phyloP scores from a whole-genome alignment of 495 filamentous ascomycete genomes.

The Poronia punctata region DNA sequence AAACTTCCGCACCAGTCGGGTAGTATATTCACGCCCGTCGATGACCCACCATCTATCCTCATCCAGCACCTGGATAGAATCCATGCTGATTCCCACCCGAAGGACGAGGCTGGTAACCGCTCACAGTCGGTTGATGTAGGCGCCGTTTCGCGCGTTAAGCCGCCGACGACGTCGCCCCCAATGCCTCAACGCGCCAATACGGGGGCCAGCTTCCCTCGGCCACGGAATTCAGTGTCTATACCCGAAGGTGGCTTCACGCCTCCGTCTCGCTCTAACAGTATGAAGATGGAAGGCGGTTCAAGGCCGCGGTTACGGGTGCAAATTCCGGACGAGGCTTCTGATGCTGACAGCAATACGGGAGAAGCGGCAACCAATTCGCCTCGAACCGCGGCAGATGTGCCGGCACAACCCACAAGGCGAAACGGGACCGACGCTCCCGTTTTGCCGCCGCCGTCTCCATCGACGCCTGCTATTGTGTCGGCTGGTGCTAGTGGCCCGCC shows the following conservation, averaged over 20 bases:
- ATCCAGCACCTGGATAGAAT: conserved; percentile 72
- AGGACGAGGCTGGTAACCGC: conserved; percentile 39
- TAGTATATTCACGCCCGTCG: conserved; percentile 96
- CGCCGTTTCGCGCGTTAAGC: conserved; percentile 37
- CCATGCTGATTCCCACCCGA: conserved; percentile 35
- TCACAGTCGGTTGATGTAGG: conserved; percentile 61
- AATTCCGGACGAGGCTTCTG: conserved; percentile 85
- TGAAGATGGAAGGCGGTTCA: conserved; percentile 48
- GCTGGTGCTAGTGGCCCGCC: conserved; percentile 89
- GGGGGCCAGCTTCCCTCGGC: conserved; percentile 31
- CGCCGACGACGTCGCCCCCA: conserved; percentile 42
- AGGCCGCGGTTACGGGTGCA: conserved; percentile 85
- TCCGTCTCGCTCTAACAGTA: conserved; percentile 67
- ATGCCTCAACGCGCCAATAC: conserved; percentile 40
- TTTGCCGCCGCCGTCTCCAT: conserved; percentile 88
- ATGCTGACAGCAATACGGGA: conserved; percentile 69
- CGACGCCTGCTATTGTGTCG: conserved; percentile 70
- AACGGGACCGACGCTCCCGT: conserved; percentile 51
- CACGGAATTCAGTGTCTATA: conserved; percentile 47
- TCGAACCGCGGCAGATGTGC: conserved; percentile 53
- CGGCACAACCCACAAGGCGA: conserved; percentile 31
- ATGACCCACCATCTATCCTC: conserved; percentile 82
- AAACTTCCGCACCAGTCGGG: conserved; percentile 66
- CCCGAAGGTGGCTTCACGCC: conserved; percentile 52
- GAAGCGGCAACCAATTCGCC: conserved; percentile 59